Percentiles rank a stretch among this genome's conserved stretches.
These are phyloP conservation scores for Schrenkiella parvula DNA, from an alignment of 345 rosid species.

Conservation along the genomic window DNA sequence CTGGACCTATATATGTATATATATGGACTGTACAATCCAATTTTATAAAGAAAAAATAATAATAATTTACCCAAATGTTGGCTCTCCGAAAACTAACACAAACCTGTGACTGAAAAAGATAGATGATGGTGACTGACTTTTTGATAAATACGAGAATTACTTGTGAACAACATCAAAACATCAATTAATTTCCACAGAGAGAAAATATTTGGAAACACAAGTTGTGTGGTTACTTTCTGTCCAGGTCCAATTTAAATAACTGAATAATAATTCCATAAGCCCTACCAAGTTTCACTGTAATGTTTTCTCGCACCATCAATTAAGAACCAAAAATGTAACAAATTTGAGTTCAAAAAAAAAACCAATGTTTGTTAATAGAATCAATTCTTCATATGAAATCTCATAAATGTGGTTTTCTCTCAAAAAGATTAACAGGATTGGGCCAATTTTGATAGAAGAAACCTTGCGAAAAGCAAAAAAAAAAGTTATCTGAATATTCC, in stretches of 20 bases:
- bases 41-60: background rate
- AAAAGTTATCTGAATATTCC: too few species aligned
- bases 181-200: too few species aligned
- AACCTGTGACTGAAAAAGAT: background rate
- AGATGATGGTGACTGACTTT: background rate
- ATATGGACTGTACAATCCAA: background rate
- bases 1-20: too few species aligned
- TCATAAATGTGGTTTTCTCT: background rate
- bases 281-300: background rate
- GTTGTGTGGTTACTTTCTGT: background rate
- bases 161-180: background rate
- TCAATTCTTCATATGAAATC: background rate
- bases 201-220: too few species aligned
- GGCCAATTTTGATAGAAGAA: slow-evolving; percentile 56
- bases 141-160: background rate
- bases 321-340: slow-evolving; percentile 1
- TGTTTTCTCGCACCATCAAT: background rate
- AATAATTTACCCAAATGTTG: too few species aligned
- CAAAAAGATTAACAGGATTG: slow-evolving; percentile 40
- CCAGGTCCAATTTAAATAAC: background rate
- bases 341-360: background rate
- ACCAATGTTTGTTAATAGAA: slow-evolving; percentile 2
- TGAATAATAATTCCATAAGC: background rate
- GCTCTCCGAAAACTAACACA: too few species aligned
- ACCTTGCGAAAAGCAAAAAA: too few species aligned